phyloP scores from a whole-genome alignment of 768 basidiomycete genomes.

The Termitomyces eurrhizus region DNA sequence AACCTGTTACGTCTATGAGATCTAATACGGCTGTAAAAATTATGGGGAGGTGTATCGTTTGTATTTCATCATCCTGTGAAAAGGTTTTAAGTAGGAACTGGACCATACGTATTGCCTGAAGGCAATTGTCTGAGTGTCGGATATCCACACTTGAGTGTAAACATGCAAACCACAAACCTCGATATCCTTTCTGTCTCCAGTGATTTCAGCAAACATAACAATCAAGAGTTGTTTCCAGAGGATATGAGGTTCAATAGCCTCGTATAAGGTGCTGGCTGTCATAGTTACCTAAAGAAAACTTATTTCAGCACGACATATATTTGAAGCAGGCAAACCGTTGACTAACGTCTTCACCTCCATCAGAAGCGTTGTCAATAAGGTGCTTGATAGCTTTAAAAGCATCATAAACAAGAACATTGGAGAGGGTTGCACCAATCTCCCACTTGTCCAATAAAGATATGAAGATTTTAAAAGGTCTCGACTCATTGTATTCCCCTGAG shows the following conservation, averaged over 20 bases:
- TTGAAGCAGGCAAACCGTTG: background rate
- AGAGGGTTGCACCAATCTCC: slow-evolving; percentile 86
- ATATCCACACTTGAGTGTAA: background rate
- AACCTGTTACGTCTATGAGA: slow-evolving; percentile 49
- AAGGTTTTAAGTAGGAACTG: slow-evolving; percentile 73
- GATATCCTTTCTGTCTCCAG: slow-evolving; percentile 32
- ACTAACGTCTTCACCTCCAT: slow-evolving; percentile 62
- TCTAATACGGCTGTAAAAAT: slow-evolving; percentile 70
- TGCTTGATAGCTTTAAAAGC: slow-evolving; percentile 69
- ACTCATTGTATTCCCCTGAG: slow-evolving; percentile 69
- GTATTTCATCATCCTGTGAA: slow-evolving; percentile 86
- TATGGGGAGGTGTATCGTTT: slow-evolving; percentile 74
- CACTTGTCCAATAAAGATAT: slow-evolving; percentile 94
- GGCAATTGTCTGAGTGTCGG: background rate
- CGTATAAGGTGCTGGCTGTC: slow-evolving; percentile 86
- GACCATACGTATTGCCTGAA: slow-evolving; percentile 63
- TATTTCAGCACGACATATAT: background rate
- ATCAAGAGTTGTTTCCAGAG: slow-evolving; percentile 78
- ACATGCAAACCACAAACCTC: slow-evolving; percentile 37
- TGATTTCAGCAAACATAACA: slow-evolving; percentile 52
- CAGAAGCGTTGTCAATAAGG: slow-evolving; percentile 47
- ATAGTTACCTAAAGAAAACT: slow-evolving; percentile 51
- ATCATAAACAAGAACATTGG: slow-evolving; percentile 75
- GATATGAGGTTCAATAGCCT: slow-evolving; percentile 86
- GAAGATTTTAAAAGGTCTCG: slow-evolving; percentile 93